Conservation (phyloP, 768 basidiomycete genomes). For the Serendipita sp. region DNA sequence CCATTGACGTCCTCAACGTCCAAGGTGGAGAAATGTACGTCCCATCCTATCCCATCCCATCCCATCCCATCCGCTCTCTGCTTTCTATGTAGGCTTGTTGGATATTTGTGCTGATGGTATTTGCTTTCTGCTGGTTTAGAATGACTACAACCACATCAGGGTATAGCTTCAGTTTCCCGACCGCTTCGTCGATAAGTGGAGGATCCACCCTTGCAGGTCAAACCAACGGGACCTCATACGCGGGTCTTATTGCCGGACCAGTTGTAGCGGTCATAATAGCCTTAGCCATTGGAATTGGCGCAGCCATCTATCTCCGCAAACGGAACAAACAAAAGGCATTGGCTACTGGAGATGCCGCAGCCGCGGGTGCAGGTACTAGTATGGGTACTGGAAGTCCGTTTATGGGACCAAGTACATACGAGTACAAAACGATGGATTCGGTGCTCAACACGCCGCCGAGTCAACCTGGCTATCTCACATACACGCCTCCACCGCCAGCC, state of each 20-base stretch:
- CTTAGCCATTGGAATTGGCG: slow-evolving; percentile 20
- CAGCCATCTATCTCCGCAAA: not conserved
- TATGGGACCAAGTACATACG: not conserved
- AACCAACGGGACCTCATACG: not conserved
- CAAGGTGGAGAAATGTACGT: not conserved
- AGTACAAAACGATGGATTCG: not conserved
- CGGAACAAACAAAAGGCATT: not conserved
- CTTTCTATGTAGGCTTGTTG: no score
- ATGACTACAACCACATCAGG: not conserved
- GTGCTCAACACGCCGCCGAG: not conserved
- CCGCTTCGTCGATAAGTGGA: not conserved
- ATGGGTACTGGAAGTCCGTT: not conserved
- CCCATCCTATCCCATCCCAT: not conserved
- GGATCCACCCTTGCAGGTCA: not conserved
- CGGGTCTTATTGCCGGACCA: not conserved
- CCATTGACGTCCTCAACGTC: not conserved
- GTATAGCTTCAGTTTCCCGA: not conserved
- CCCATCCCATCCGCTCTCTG: no score
- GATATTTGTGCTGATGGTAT: no score
- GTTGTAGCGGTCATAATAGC: slow-evolving; percentile 24
- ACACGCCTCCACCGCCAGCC: not conserved
- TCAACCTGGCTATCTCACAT: not conserved
- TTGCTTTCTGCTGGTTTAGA: not conserved
- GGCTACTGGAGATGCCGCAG: not conserved
- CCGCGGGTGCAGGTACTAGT: no score